These are phyloP conservation scores for Aspergillus caelatus DNA, from an alignment of 2,329 filamentous ascomycete species.

Conservation along the genomic window DNA sequence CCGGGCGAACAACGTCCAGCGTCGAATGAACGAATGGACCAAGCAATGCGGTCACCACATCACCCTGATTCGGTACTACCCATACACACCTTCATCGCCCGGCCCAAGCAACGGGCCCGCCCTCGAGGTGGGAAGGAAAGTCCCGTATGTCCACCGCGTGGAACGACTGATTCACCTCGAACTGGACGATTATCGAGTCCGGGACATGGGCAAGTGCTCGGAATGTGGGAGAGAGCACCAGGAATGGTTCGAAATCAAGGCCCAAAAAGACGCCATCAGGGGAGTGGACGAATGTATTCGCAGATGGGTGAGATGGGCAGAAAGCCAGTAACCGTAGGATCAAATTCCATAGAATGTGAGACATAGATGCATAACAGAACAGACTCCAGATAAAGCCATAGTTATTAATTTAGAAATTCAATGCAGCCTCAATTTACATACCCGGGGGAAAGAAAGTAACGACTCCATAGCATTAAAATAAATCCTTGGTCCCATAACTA, in stretches of 20 bases:
- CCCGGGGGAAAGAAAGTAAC: neutral
- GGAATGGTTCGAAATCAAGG: slow-evolving; percentile 94
- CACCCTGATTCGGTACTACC: slow-evolving; percentile 88
- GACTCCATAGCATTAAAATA: neutral
- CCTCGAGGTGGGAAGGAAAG: slow-evolving; percentile 59
- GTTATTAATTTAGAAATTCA: neutral
- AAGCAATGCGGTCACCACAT: slow-evolving; percentile 89
- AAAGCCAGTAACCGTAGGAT: slow-evolving; percentile 38
- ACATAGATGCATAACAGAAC: neutral
- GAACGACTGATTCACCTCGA: slow-evolving; percentile 91
- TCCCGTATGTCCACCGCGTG: slow-evolving; percentile 83
- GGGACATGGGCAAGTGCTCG: slow-evolving; percentile 64
- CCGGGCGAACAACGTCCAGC: slow-evolving; percentile 78
- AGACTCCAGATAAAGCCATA: neutral
- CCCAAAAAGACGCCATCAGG: slow-evolving; percentile 69
- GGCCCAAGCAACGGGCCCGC: slow-evolving; percentile 14
- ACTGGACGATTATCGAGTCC: slow-evolving; percentile 63
- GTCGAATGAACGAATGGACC: slow-evolving; percentile 89
- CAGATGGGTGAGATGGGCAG: slow-evolving; percentile 85
- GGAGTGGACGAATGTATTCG: slow-evolving; percentile 73
- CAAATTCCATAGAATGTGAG: neutral
- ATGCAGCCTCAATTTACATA: neutral
- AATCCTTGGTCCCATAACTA: neutral
- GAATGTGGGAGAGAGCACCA: slow-evolving; percentile 82
- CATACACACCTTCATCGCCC: slow-evolving; percentile 57